Conservation (phyloP, 495 filamentous ascomycete genomes). For the Cairneyella variabilis region DNA sequence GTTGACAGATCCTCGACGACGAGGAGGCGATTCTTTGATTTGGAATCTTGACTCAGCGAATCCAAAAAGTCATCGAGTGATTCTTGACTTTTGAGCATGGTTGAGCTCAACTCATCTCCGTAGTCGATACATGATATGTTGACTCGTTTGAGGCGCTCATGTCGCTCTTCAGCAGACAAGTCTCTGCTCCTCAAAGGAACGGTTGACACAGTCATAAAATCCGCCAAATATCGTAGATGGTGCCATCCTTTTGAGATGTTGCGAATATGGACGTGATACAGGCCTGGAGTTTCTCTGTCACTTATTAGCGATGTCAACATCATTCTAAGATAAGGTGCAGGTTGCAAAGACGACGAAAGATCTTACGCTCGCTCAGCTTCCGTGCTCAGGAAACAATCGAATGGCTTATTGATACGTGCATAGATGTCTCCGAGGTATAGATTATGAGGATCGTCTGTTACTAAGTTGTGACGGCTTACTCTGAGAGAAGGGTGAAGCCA, state of each 20-base stretch:
- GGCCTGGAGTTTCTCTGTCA: constrained; percentile 3
- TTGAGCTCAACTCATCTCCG: constrained; percentile 5
- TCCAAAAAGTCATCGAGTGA: constrained; percentile 1
- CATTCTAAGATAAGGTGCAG: not conserved
- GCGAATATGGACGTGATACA: constrained; percentile 5
- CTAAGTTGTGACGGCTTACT: too few species aligned
- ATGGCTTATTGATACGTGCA: constrained; percentile 4
- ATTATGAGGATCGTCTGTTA: constrained; percentile 3
- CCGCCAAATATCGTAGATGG: constrained; percentile 7
- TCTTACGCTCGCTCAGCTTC: constrained; percentile 2
- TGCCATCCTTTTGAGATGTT: constrained; percentile 8
- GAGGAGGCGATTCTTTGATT: not conserved
- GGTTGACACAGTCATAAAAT: constrained; percentile 8
- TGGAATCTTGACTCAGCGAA: not conserved
- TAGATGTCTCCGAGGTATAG: constrained; percentile 11
- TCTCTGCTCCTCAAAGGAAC: not conserved
- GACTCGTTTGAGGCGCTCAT: constrained; percentile 9
- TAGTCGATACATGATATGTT: constrained; percentile 7
- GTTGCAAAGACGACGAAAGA: too few species aligned
- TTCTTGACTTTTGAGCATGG: constrained; percentile 1
- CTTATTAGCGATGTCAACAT: constrained; percentile 12
- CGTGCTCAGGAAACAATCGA: constrained; percentile 6
- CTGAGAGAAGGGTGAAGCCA: not conserved
- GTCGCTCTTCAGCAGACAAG: constrained; percentile 4
- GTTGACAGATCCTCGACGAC: constrained; percentile 10